These are phyloP conservation scores for Tephrocybe sp. DNA, from an alignment of 768 basidiomycete species.

Conservation along the genomic window DNA sequence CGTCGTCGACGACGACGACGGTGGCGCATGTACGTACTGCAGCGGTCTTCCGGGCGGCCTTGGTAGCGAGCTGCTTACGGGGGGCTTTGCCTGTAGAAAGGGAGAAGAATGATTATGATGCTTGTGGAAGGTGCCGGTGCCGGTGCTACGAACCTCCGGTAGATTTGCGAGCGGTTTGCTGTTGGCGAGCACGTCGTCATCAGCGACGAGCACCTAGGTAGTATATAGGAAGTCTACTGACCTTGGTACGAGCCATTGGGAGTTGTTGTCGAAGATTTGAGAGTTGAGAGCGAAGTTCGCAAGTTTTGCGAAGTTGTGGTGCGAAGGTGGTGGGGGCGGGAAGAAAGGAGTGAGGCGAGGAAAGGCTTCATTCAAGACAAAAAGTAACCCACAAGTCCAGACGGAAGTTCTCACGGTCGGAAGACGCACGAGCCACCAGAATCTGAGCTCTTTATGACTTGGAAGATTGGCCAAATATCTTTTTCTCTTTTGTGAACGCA, in stretches of 20 bases:
- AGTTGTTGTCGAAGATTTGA: constrained; percentile 21
- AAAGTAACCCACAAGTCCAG: constrained; percentile 36
- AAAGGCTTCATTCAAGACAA: constrained; percentile 29
- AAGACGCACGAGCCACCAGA: constrained; percentile 50
- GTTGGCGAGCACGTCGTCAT: constrained; percentile 31
- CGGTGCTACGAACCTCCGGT: constrained; percentile 77
- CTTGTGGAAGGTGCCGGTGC: constrained; percentile 15
- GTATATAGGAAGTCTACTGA: constrained; percentile 26
- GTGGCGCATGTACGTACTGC: constrained; percentile 45
- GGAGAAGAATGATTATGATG: constrained; percentile 10
- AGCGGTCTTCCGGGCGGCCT: constrained; percentile 90
- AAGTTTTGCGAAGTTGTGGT: constrained; percentile 22
- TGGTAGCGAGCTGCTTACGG: constrained; percentile 94
- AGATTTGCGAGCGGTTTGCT: constrained; percentile 99
- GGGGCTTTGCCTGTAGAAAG: constrained; percentile 74
- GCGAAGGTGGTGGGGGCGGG: constrained; percentile 36
- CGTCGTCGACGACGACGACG: constrained; percentile 26
- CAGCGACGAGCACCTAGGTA: constrained; percentile 19
- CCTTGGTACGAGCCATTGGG: constrained; percentile 89
- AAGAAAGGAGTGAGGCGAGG: constrained; percentile 34
- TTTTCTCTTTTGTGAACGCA: constrained; percentile 26
- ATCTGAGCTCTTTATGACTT: constrained; percentile 48
- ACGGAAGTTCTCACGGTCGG: constrained; percentile 47
- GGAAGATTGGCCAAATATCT: constrained; percentile 45
- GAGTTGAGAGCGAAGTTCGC: constrained; percentile 22